Evolutionary conservation across 495 filamentous ascomycete species (phyloP), one percentile per base, ranked within the genome.

Genomic region (Podospora anserina): DNA sequence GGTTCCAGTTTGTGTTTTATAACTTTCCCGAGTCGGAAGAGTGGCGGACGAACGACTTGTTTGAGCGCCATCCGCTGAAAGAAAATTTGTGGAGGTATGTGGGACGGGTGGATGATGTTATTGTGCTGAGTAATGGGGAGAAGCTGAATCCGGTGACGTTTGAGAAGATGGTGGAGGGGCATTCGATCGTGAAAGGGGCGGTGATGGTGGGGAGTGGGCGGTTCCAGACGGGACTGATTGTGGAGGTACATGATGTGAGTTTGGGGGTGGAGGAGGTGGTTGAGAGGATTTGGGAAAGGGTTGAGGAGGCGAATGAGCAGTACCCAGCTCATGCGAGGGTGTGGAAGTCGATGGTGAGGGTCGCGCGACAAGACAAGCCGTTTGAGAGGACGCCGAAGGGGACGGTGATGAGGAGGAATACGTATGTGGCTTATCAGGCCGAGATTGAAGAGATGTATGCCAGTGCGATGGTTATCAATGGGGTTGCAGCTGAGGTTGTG

Each of bases 121-220:
- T 89, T 49, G 84, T 86, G 0, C 78, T 89, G 60, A 78, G 77
- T 15, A 87, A 84, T 67, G 87, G 85, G 3, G 82, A 88, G 66
- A 89, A 88, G 73, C 68, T 84, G 39, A 84, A 87, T 63, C 86
- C 87, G 0, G 74, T 81, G 0, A 68, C 79, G 1, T 76, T 85
- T 28, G 86, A 89, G 68, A 72, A 72, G 49, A 60, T 70, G 0
- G 65, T 87, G 4, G 64, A 68, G 9, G 68, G 72, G 0, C 77
- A 84, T 63, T 77, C 81, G 0, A 65, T 58, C 1, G 77, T 88
- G 11, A 66, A 66, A 9, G 75, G 80, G 7, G 83, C 78, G 0
- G 67, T 85, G 5, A 68, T 87, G 5, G 76, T 83, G 11, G 85
- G 86, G 3, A 23, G 69, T 79, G 6, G 76, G 78, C 20, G 73